Evolutionary conservation across 1,284 basidiomycete genomes (phyloP), one percentile per base, ranked within the genome.

Genomic region (Ganoderma sinense): DNA sequence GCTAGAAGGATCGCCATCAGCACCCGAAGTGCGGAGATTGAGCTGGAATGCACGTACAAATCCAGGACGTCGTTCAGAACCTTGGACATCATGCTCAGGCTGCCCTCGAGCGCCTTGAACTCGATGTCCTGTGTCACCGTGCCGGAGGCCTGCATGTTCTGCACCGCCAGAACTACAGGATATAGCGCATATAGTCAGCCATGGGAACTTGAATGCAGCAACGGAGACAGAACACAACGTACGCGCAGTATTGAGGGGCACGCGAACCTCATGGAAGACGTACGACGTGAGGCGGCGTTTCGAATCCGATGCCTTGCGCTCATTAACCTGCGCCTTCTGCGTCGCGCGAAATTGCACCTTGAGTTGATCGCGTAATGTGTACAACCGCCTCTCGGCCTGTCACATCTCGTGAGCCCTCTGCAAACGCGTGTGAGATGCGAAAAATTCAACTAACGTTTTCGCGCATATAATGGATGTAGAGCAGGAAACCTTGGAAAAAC

Each of bases 231-330:
- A 29, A 3, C 4, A 11, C 31, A 18, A 85, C 91, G 78, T 74
- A 94, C 93, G 82, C 1, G 95, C 96, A 41, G 95, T 97, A 78
- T 97, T 97, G 71, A 97, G 84, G 23, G 96, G 96, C 59, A 97
- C 96, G 73, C 96, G 91, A 78, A 96, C 95, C 84, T 95, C 59
- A 88, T 90, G 73, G 64, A 72, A 45, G 23, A 39, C 55, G 64
- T 79, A 92, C 87, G 91, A 93, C 31, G 94, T 95, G 58, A 96
- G 87, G 16, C 94, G 89, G 62, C 93, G 86, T 78, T 95, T 94
- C 2, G 91, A 93, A 73, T 95, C 93, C 1, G 91, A 87, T 8
- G 94, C 91, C 73, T 90, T 90, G 64, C 92, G 86, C 78, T 97
- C 95, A 78, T 94, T 94, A 65, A 94, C 87, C 79, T 96, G 94